Evolutionary conservation across 345 rosid species (phyloP), one percentile per base, ranked within the genome.

Genomic region (Brassica juncea): DNA sequence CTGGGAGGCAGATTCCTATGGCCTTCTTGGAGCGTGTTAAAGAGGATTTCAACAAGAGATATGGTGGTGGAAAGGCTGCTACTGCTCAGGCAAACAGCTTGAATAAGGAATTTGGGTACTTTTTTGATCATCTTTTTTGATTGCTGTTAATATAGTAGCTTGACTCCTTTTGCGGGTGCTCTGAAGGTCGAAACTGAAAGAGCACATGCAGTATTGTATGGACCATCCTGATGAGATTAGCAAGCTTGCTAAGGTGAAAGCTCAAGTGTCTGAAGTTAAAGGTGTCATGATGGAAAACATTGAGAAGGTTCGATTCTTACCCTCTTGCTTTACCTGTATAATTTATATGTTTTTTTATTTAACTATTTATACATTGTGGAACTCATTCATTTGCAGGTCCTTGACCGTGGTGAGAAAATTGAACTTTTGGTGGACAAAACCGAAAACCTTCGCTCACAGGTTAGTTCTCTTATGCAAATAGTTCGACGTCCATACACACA

Each of bases 231-330:
- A 96, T 84, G 99, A 96, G 85, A 88, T 93, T 85, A 96, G 86
- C 89, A 89, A 96, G 83, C 92, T 95, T 81, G 93, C 99, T 47
- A 96, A 96, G 86, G 98, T 96, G 72, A 92, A 96, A 82, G 97
- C 97, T 81, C 98, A 96, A 84, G 98, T 93, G 25, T 84, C 97
- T 77, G 99, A 96, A 88, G 99, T 93, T 60, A 93, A 92, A 82
- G 95, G 97, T 84, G 97, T 90, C 5, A 96, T 96, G 98, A 90
- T 93, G 97, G 99, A 96, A 74, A 93, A 93, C 73, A 96, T 96
- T 63, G 97, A 93, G 78, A 96, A 96, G 99, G 99, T 90, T 82
- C 1, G 63, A n/a, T 54, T 57, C 16, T 15, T 16, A 66, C 74
- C 54, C 58, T 19, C 15, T 52, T 59, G 6, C 6, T 37, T 28